Evolutionary conservation across 2,329 filamentous ascomycete genomes (phyloP), one percentile per base, ranked within the genome.

Genomic region (Paecilomyces sp.): DNA sequence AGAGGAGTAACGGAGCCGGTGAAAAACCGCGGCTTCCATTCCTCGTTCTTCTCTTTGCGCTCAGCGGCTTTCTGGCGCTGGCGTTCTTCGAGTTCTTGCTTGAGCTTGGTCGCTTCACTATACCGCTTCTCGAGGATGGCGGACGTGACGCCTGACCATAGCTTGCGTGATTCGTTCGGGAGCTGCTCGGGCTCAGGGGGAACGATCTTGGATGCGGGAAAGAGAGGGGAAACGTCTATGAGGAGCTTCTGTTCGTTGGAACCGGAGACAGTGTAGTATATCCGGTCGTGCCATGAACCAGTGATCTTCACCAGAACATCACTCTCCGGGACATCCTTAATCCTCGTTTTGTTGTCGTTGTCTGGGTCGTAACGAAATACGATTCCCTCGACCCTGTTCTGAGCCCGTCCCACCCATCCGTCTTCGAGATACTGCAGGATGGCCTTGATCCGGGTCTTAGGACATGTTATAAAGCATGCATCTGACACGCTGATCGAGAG

Each of bases 391-490:
- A 99, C 88, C 71, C 89, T 92, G 76, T 97, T 96, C 67, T 95
- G 93, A 22, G 91, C 85, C 65, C 91, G 90, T 54, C 92, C 91
- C 31, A 97, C 82, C 92, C 94, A 99, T 56, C 92, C 92, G 68
- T 97, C 93, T 70, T 97, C 93, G 58, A 92, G 80, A 73, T 99
- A 99, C 68, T 95, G 88, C 54, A 99, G 78, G 63, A 99, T 96
- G 18, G 88, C 89, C 79, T 97, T 97, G 65, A 96, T 85, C 71
- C 88, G 89, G 1, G 92, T 96, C 78, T 92, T 88, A n/a, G 89
- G 84, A 76, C 94, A 99, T 47, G 88, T 92, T 61, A 97, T 83
- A 73, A 89, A 96, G 68, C 91, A 94, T 64, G 88, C 84, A 68
- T 99, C 94, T 54, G 92, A 89, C 24, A 99, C 94, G 8, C 89